Evolutionary conservation across 768 basidiomycete species (phyloP).

Genomic region (Serendipita sp.): DNA sequence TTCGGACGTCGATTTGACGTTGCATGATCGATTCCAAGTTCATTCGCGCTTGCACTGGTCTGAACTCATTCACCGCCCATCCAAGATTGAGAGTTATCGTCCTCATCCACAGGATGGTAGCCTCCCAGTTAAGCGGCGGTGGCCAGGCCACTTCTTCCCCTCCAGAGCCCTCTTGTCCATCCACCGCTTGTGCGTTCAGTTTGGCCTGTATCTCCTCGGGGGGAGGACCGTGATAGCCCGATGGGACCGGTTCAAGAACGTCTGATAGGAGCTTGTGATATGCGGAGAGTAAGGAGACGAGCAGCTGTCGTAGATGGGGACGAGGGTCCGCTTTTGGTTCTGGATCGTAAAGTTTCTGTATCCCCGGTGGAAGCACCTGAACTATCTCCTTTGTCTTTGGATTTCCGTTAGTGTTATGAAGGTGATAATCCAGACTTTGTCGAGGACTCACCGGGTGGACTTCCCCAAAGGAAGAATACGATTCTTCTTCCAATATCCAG

Average conservation of each 20-base stretch:
- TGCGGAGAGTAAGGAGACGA: neutral
- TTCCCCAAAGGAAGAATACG: constrained; percentile 2
- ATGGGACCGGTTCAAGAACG: constrained; percentile 1
- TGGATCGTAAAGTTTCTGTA: neutral
- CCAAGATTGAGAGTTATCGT: neutral
- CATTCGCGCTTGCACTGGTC: constrained; percentile 5
- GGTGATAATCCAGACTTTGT: neutral
- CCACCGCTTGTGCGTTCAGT: neutral
- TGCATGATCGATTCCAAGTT: constrained; percentile 1
- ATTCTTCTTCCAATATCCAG: constrained; percentile 3
- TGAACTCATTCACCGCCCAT: neutral
- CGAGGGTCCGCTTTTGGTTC: neutral
- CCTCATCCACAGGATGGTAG: neutral
- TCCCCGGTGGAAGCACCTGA: neutral
- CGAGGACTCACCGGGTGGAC: neutral
- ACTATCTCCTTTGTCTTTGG: neutral
- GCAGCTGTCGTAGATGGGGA: neutral
- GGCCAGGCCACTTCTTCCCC: neutral
- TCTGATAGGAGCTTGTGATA: neutral
- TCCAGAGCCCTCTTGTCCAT: neutral
- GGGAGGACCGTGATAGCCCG: neutral
- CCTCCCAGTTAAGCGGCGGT: neutral
- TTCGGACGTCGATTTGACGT: neutral
- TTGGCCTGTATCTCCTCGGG: neutral
- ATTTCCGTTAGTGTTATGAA: neutral